Percentiles rank a stretch among this genome's conserved stretches.
These are phyloP conservation scores for Barbarea vulgaris DNA, from an alignment of 345 rosid species.

Conservation along the genomic window DNA sequence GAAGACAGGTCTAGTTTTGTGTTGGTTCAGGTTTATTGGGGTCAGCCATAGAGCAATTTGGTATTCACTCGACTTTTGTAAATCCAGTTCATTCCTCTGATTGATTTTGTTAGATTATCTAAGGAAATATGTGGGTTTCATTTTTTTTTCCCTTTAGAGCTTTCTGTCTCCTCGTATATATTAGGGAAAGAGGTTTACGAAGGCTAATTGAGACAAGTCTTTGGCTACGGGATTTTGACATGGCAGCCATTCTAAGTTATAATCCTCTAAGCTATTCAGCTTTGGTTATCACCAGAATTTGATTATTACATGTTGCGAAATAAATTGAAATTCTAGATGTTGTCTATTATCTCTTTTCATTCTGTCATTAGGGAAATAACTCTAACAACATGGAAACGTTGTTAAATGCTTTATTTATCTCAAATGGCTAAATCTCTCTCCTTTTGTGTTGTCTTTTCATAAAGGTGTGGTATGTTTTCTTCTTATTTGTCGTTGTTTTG, in stretches of 20 bases:
- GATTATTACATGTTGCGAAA: conserved; percentile 6
- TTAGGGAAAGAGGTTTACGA: background rate
- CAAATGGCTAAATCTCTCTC: conserved; percentile 11
- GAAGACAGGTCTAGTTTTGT: conserved; percentile 3
- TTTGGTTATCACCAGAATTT: background rate
- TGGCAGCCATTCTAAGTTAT: background rate
- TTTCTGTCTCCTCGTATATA: background rate
- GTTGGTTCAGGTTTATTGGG: background rate
- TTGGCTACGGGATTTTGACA: background rate
- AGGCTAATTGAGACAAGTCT: background rate
- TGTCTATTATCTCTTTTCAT: background rate
- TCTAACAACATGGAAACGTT: background rate
- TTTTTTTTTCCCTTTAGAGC: background rate
- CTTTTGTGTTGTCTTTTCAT: conserved; percentile 1
- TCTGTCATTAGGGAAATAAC: background rate
- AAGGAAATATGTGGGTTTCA: background rate
- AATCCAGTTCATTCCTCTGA: background rate
- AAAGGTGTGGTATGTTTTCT: background rate
- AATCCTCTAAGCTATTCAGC: background rate
- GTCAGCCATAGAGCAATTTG: background rate
- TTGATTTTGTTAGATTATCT: conserved; percentile 6
- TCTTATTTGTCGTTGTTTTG: conserved; percentile 29
- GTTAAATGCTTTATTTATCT: background rate
- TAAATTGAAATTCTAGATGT: background rate
- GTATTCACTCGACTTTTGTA: background rate